Percentiles rank a stretch among this genome's conserved stretches.
phyloP scores from a whole-genome alignment of 352 stramenopile genomes.

The Pythium phragmiticola region DNA sequence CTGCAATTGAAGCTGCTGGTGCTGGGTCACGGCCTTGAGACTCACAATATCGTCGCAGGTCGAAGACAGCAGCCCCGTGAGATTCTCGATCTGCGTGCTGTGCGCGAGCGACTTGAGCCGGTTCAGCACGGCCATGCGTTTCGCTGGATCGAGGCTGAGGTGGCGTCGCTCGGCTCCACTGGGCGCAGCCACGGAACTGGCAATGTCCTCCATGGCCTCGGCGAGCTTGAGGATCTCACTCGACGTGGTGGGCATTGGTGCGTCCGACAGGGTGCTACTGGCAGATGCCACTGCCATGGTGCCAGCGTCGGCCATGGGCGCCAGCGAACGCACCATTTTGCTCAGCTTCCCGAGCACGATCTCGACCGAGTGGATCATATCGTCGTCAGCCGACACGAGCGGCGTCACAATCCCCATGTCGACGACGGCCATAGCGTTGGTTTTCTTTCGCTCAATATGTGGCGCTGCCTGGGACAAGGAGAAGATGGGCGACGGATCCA shows the following conservation, averaged over 20 bases:
- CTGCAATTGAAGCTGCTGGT: slow-evolving; percentile 30
- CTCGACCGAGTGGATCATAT: slow-evolving; percentile 39
- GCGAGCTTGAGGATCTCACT: slow-evolving; percentile 58
- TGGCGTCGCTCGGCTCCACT: slow-evolving; percentile 13
- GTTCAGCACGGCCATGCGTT: slow-evolving; percentile 35
- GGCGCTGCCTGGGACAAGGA: not conserved
- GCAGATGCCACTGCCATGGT: slow-evolving; percentile 12
- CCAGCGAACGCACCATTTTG: slow-evolving; percentile 63
- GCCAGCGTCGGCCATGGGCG: slow-evolving; percentile 35
- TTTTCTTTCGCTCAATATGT: not conserved
- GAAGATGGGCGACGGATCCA: slow-evolving; percentile 20
- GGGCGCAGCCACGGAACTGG: not conserved
- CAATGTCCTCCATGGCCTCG: slow-evolving; percentile 39
- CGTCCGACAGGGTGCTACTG: too few species aligned
- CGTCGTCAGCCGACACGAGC: slow-evolving; percentile 13
- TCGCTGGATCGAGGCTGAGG: slow-evolving; percentile 32
- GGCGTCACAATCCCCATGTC: not conserved
- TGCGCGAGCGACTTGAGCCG: slow-evolving; percentile 40
- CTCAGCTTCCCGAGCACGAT: slow-evolving; percentile 50
- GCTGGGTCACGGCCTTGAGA: slow-evolving; percentile 30
- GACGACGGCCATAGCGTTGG: not conserved
- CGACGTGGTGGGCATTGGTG: slow-evolving; percentile 5
- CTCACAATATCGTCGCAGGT: slow-evolving; percentile 27
- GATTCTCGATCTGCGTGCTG: slow-evolving; percentile 33
- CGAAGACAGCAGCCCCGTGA: slow-evolving; percentile 19